Evolutionary conservation across 192 early-diverging fungal genomes (phyloP).

Genomic region (Lobosporangium transversale): DNA sequence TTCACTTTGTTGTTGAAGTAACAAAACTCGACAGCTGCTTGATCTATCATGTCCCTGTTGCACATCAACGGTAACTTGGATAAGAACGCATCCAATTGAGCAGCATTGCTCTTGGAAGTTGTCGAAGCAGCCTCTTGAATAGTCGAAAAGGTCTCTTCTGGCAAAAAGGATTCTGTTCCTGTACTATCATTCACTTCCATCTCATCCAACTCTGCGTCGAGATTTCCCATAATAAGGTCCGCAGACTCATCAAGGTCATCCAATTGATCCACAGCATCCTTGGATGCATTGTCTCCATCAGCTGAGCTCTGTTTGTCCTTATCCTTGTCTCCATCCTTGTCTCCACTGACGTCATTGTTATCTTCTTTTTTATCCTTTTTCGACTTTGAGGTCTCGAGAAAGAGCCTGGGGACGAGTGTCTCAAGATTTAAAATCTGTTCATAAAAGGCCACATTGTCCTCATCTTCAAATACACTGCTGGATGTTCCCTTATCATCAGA

Average conservation of each 20-base stretch:
- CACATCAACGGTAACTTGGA: slow-evolving; percentile 77
- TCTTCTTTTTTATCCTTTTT: slow-evolving; percentile 55
- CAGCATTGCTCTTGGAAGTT: slow-evolving; percentile 43
- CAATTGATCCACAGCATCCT: slow-evolving; percentile 19
- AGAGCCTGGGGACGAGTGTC: slow-evolving; percentile 82
- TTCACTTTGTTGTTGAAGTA: slow-evolving; percentile 86
- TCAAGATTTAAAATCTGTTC: slow-evolving; percentile 85
- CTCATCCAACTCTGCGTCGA: slow-evolving; percentile 41
- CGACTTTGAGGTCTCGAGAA: slow-evolving; percentile 70
- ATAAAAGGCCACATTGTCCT: slow-evolving; percentile 91
- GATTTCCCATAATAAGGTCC: slow-evolving; percentile 28
- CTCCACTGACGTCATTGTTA: slow-evolving; percentile 19
- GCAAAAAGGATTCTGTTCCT: slow-evolving; percentile 37
- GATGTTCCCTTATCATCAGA: slow-evolving; percentile 47
- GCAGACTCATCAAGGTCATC: slow-evolving; percentile 36
- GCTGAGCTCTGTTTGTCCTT: slow-evolving; percentile 49
- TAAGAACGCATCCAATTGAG: slow-evolving; percentile 75
- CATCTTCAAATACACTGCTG: slow-evolving; percentile 90
- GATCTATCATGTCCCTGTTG: slow-evolving; percentile 89
- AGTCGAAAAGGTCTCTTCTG: slow-evolving; percentile 24
- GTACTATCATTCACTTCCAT: slow-evolving; percentile 25
- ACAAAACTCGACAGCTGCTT: slow-evolving; percentile 92
- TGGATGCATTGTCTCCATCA: slow-evolving; percentile 20
- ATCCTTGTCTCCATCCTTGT: slow-evolving; percentile 48
- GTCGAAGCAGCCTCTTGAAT: slow-evolving; percentile 12